Evolutionary conservation across 805 yeast genomes (phyloP).

Genomic region (Zygotorulaspora florentina): DNA sequence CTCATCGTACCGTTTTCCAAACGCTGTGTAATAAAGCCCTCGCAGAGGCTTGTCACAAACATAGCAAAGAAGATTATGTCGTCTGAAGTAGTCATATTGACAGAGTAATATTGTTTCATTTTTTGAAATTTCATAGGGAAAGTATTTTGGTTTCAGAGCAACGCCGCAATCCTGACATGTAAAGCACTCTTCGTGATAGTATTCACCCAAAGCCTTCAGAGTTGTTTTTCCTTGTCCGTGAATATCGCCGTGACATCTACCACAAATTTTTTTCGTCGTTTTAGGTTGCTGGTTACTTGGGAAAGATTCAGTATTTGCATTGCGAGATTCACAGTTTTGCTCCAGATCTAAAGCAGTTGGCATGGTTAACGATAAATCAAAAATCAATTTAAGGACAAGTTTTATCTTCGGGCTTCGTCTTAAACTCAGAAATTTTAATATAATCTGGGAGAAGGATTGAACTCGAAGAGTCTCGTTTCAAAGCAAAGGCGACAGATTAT

Average conservation of each 20-base stretch:
- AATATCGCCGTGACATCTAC: slow-evolving; percentile 49
- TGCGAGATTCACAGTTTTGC: slow-evolving; percentile 1
- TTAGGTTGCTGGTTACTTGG: slow-evolving; percentile 4
- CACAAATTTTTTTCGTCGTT: slow-evolving; percentile 40
- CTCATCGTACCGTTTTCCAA: slow-evolving; percentile 86
- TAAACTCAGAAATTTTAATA: too few relatives aligned
- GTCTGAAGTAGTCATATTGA: slow-evolving; percentile 86
- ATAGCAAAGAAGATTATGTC: slow-evolving; percentile 79
- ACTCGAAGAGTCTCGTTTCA: background rate
- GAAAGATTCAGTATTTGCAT: slow-evolving; percentile 2
- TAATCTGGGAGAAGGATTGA: background rate
- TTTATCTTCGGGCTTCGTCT: too few relatives aligned
- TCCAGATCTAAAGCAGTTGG: slow-evolving; percentile 5
- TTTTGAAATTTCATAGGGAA: slow-evolving; percentile 60
- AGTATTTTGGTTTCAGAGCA: slow-evolving; percentile 81
- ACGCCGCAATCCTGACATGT: slow-evolving; percentile 78
- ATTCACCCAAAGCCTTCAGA: slow-evolving; percentile 75
- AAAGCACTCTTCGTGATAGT: slow-evolving; percentile 86
- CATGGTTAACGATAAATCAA: slow-evolving; percentile 1
- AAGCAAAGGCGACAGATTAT: background rate
- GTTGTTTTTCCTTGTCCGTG: slow-evolving; percentile 35
- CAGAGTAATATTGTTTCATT: slow-evolving; percentile 62
- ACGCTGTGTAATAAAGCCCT: slow-evolving; percentile 91
- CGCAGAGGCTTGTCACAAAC: slow-evolving; percentile 81
- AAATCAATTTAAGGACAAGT: too few relatives aligned